phyloP scores from a whole-genome alignment of 2,329 filamentous ascomycete genomes.

The Hortaea sp. region DNA sequence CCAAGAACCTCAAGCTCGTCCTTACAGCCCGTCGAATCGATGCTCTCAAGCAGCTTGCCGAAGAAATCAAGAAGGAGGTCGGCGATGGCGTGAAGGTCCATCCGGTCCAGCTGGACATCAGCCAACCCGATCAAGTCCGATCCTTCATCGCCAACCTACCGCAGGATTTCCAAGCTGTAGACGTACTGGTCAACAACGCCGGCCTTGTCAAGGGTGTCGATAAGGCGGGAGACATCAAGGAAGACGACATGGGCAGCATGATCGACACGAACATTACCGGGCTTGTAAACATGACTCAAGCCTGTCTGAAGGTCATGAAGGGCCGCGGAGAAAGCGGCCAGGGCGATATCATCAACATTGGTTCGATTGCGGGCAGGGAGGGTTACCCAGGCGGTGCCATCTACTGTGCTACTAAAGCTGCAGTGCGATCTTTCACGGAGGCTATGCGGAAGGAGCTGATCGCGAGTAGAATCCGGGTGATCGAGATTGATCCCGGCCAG shows the following conservation, averaged over 20 bases:
- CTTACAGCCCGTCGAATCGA: conserved; percentile 83
- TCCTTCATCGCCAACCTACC: conserved; percentile 65
- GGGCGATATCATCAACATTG: conserved; percentile 94
- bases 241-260: conserved; percentile 78
- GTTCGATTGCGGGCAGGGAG: conserved; percentile 82
- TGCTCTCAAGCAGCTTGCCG: conserved; percentile 62
- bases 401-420: conserved; percentile 89
- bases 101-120: conserved; percentile 78
- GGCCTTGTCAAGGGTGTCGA: conserved; percentile 85
- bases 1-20: conserved; percentile 69
- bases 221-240: conserved; percentile 69
- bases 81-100: conserved; percentile 72
- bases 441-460: conserved; percentile 75
- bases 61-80: conserved; percentile 65
- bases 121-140: conserved; percentile 63
- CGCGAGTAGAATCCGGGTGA: conserved; percentile 67
- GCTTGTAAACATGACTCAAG: conserved; percentile 93
- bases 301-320: conserved; percentile 73
- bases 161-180: conserved; percentile 70
- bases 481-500: conserved; percentile 84
- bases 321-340: conserved; percentile 46
- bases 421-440: conserved; percentile 76
- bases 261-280: conserved; percentile 89
- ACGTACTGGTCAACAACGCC: conserved; percentile 92
- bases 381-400: conserved; percentile 77